Base-by-base conservation (phyloP, 306 rosid species). In the Elaeagnus macrophylla region DNA sequence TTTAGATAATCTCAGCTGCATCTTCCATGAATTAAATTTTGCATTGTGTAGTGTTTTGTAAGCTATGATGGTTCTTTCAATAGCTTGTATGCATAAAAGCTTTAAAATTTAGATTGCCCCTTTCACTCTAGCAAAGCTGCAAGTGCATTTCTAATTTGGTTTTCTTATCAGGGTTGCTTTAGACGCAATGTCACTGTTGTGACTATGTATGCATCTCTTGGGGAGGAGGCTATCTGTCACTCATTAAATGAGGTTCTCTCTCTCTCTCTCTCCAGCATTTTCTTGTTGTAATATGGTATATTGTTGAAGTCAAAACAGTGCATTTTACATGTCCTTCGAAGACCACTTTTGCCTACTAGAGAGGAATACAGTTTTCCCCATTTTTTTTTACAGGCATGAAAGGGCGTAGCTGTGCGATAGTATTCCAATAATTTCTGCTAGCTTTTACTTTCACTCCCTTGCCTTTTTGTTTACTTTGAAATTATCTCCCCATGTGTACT, bases 121-220 rank as follows among this genome's bases (percentile, higher is more conserved):
- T 12, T 10, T 51, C 32, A 16, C 44, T 43, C 37, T 15, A 39
- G 40, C 20, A 4, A 10, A 55, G 13, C 47, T 36, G 39, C 12
- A 62, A 35, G 12, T 20, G 62, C 19, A 7, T 49, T 39, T 37
- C 61, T 66, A 16, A 47, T 40, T 15, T 42, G 48, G 50, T 49
- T 59, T 48, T 47, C 56, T 40, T 58, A 19, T 61, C 81, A 93
- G 99, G 93, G 77, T 56, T 87, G 99, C 68, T 87, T 87, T 72
- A 79, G 99, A 72, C 81, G 95, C 74, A 87, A 84, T 63, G 72
- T 84, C 72, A 87, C 95, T 6, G 99, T 93, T 48, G 99, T 93
- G 61, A 93, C 99, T 39, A 87, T 87, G 42, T 93, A 87, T 70
- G 76, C 99, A 47, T 93, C 96, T 42, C 67, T 93, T 59, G 99